Percentiles rank a stretch among this genome's conserved stretches.
Conservation (phyloP, 2,329 filamentous ascomycete genomes). For the Trichoderma sp. region DNA sequence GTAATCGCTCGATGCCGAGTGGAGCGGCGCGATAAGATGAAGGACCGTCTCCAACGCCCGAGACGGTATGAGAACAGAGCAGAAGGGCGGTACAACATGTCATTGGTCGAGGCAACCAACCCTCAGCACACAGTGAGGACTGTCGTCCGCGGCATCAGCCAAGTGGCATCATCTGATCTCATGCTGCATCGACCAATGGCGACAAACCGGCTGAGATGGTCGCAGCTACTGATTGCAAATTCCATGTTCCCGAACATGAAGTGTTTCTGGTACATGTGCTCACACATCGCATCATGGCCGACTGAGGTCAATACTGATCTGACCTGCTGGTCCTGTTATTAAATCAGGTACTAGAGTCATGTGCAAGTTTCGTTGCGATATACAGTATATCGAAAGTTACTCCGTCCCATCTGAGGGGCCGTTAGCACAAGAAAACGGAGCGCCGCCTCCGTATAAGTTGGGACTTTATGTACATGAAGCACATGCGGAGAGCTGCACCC, state of each 20-base stretch:
- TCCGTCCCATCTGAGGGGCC: slow-evolving; percentile 4
- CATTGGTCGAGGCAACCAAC: slow-evolving; percentile 7
- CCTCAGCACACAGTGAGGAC: slow-evolving; percentile 5
- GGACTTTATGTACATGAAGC: background rate
- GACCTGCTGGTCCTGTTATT: background rate
- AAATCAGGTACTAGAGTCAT: background rate
- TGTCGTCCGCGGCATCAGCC: background rate
- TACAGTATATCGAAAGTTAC: too few relatives aligned
- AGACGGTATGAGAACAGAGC: slow-evolving; percentile 14
- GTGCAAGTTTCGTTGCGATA: background rate
- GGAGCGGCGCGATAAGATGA: slow-evolving; percentile 11
- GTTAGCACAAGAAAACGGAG: background rate
- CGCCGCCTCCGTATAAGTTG: background rate
- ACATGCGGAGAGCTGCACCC: slow-evolving; percentile 5
- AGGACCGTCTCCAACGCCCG: slow-evolving; percentile 8
- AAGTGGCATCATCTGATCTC: slow-evolving; percentile 10
- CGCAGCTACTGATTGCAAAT: background rate
- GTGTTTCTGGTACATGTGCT: background rate
- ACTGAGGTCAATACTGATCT: background rate
- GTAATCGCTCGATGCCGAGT: background rate
- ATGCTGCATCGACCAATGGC: background rate
- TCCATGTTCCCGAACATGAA: background rate
- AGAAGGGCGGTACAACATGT: background rate
- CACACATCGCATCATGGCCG: background rate
- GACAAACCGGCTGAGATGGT: background rate